Conservation (phyloP, 306 rosid genomes). For the Fragaria ananassa region DNA sequence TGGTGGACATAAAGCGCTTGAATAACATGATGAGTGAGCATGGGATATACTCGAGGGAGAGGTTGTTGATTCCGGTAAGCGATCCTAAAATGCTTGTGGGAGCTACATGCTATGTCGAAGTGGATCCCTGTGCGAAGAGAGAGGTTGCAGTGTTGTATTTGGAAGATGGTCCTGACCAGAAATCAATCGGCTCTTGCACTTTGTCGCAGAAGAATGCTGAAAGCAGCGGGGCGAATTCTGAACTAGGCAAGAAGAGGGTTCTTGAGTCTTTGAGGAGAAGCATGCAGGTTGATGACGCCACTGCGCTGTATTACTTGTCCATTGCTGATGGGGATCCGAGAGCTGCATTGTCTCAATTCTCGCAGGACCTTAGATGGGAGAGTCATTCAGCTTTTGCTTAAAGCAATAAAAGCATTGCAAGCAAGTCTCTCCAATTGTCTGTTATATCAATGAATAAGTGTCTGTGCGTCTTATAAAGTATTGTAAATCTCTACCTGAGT, state of each 20-base stretch:
- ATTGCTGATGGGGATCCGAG: conserved; percentile 84
- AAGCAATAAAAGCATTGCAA: not conserved
- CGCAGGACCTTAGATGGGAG: conserved; percentile 74
- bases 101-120: conserved; percentile 71
- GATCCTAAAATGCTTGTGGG: conserved; percentile 52
- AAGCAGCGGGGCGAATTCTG: conserved; percentile 28
- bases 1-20: conserved; percentile 73
- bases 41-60: conserved; percentile 91
- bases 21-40: conserved; percentile 99
- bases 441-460: not conserved
- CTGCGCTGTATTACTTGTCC: conserved; percentile 80
- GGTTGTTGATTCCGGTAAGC: conserved; percentile 75
- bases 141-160: conserved; percentile 87
- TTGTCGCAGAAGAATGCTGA: conserved; percentile 13
- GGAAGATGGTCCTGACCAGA: conserved; percentile 49
- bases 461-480: not conserved
- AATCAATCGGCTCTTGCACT: conserved; percentile 1
- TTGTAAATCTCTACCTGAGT: not conserved
- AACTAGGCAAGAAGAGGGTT: conserved; percentile 60
- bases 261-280: conserved; percentile 74
- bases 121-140: conserved; percentile 72
- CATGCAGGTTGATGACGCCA: conserved; percentile 86
- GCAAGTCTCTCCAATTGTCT: not conserved
- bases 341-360: conserved; percentile 75
- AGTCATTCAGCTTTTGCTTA: conserved; percentile 45